Percentiles rank a stretch among this genome's conserved stretches.
phyloP scores from a whole-genome alignment of 1,139 yeast genomes.

The Hanseniaspora uvarum region DNA sequence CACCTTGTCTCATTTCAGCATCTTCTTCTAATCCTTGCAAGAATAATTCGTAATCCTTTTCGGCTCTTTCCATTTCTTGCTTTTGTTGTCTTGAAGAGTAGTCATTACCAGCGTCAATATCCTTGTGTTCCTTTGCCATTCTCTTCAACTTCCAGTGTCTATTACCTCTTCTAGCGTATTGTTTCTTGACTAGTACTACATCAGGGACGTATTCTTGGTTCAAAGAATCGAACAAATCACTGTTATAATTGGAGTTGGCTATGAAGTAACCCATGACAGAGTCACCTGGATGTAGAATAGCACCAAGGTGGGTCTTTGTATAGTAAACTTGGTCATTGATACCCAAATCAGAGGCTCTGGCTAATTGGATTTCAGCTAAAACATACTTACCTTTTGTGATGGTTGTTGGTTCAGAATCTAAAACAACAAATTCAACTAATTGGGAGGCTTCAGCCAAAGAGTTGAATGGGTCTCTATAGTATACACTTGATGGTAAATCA shows the following conservation, averaged over 20 bases:
- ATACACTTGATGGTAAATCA: slow-evolving; percentile 64
- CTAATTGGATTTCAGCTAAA: slow-evolving; percentile 80
- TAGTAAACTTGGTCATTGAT: slow-evolving; percentile 70
- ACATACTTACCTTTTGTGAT: slow-evolving; percentile 70
- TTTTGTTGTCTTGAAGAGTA: slow-evolving; percentile 58
- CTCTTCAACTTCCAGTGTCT: slow-evolving; percentile 95
- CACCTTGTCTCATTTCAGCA: slow-evolving; percentile 80
- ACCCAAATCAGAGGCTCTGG: slow-evolving; percentile 79
- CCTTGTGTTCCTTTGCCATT: slow-evolving; percentile 93
- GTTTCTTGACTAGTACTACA: slow-evolving; percentile 83
- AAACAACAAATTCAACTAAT: slow-evolving; percentile 75
- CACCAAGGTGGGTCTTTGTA: slow-evolving; percentile 85
- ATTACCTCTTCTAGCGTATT: slow-evolving; percentile 69
- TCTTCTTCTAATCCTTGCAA: slow-evolving; percentile 97
- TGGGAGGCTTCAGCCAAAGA: slow-evolving; percentile 69
- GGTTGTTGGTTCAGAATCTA: slow-evolving; percentile 92
- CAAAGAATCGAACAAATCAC: slow-evolving; percentile 67
- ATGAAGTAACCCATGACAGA: slow-evolving; percentile 83
- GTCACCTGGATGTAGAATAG: slow-evolving; percentile 90
- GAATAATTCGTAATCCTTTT: slow-evolving; percentile 89
- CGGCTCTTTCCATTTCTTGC: slow-evolving; percentile 85
- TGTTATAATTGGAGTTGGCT: slow-evolving; percentile 75
- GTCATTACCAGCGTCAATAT: slow-evolving; percentile 67
- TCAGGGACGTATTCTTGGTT: slow-evolving; percentile 62
- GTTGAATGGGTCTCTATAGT: slow-evolving; percentile 80